Percentiles rank a stretch among this genome's conserved stretches.
These are phyloP conservation scores for Eucalyptus melliodora DNA, from an alignment of 345 rosid species.

Conservation along the genomic window DNA sequence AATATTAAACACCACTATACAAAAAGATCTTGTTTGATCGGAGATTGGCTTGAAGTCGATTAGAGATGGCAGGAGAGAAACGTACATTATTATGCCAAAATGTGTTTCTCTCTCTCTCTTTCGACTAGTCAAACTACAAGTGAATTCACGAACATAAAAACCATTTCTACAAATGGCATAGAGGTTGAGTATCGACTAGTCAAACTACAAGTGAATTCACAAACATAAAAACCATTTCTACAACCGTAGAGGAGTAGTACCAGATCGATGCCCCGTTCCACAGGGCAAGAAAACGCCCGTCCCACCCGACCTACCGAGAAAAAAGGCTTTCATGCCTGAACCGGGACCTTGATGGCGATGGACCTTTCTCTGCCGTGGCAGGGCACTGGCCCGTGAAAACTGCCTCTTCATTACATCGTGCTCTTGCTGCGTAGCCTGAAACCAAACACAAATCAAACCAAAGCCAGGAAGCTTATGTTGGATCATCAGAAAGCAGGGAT, in stretches of 20 bases:
- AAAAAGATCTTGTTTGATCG: too few species aligned
- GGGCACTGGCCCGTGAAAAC: not conserved
- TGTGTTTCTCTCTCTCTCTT: too few species aligned
- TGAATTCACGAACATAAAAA: too few species aligned
- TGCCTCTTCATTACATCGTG: not conserved
- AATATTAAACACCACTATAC: too few species aligned
- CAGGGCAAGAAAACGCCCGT: conserved; percentile 79
- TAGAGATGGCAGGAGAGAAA: too few species aligned
- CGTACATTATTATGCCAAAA: too few species aligned
- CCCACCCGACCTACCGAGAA: conserved; percentile 45
- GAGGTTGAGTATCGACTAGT: not conserved
- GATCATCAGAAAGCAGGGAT: not conserved
- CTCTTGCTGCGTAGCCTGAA: not conserved
- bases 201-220: not conserved
- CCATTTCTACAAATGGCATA: too few species aligned
- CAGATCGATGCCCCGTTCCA: conserved; percentile 28
- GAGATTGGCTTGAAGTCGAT: too few species aligned
- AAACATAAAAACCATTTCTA: not conserved
- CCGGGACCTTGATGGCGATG: not conserved
- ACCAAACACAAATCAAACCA: not conserved
- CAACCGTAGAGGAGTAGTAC: not conserved
- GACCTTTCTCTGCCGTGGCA: not conserved
- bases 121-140: too few species aligned
- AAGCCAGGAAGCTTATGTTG: not conserved
- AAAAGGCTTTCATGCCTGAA: conserved; percentile 49